Evolutionary conservation across 106 monocot genomes (phyloP), one percentile per base, ranked within the genome.

Genomic region (Narthecium ossifragum): DNA sequence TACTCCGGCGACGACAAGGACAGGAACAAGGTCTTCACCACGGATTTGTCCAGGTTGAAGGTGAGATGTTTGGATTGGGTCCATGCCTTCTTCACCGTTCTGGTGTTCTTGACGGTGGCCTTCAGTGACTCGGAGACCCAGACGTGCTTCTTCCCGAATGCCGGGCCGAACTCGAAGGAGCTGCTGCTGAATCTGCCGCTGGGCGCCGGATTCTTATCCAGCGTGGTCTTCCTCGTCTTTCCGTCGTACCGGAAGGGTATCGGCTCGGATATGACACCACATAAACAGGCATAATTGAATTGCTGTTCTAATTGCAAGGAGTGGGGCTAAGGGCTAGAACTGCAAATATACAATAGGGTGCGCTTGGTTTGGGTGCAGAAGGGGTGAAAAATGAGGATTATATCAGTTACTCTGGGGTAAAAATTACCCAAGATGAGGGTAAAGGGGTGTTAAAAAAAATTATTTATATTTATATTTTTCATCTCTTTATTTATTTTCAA

Each of bases 161-260:
- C 53, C 0, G 68, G 60, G 9, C 6, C 34, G 11, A 18, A 77
- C 39, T 33, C 55, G 24, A 67, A 46, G 71, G 66, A 85, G 64
- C 31, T 62, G 60, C 60, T 80, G 20, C 51, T 63, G 57, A 85
- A 85, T 39, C 59, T 85, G 30, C 85, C 85, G 52, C 49, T 86
- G 31, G 86, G 86, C 13, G 78, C 64, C 5, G 86, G 63, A 23
- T 70, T 81, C 52, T 12, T 86, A 9, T 32, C 86, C 12, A 62
- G 74, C 51, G 0, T 86, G n/a, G 55, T 81, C 32, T 86, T 86
- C 61, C 51, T 78, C 50, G 22, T 81, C 1, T 75, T 86, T 22
- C 86, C 86, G 10, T 71, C 81, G 0, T 43, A 48, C 17, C 28
- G 86, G 68, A 81, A 62, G 60, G 74, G 74, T 43, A 78, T 86